Conservation (phyloP, 1,284 basidiomycete genomes). For the Hypsizygus ulmarius region DNA sequence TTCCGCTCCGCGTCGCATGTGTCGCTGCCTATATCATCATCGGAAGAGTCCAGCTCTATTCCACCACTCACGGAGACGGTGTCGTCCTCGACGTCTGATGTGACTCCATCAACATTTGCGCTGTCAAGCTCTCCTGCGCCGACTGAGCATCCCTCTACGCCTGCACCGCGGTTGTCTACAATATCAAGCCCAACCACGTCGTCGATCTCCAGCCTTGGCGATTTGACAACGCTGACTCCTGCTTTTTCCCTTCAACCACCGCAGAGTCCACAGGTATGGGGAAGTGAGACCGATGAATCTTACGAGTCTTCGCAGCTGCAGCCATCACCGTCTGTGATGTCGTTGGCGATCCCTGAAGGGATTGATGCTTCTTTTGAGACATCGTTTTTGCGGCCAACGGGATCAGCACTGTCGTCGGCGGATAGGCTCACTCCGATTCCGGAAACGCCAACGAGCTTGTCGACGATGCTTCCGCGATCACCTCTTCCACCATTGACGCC, state of each 20-base stretch:
- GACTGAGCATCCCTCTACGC: slow-evolving; percentile 20
- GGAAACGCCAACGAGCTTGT: slow-evolving; percentile 34
- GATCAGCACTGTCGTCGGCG: slow-evolving; percentile 42
- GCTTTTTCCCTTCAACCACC: slow-evolving; percentile 26
- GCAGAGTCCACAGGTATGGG: slow-evolving; percentile 42
- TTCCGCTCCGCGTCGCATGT: slow-evolving; percentile 15
- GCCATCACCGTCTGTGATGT: slow-evolving; percentile 63
- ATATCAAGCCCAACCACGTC: slow-evolving; percentile 14
- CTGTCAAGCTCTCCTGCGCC: slow-evolving; percentile 19
- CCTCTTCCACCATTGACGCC: slow-evolving; percentile 37
- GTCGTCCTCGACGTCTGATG: slow-evolving; percentile 14
- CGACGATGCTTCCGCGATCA: slow-evolving; percentile 26
- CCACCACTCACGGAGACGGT: slow-evolving; percentile 7
- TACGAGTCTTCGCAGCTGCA: slow-evolving; percentile 68
- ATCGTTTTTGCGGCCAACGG: slow-evolving; percentile 48
- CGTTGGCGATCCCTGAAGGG: slow-evolving; percentile 54
- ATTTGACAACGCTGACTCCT: slow-evolving; percentile 28
- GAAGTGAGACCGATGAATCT: slow-evolving; percentile 56
- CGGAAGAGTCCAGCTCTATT: slow-evolving; percentile 15
- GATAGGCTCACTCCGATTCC: slow-evolving; percentile 42
- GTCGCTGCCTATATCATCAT: slow-evolving; percentile 15
- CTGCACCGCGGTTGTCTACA: slow-evolving; percentile 10
- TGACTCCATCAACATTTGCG: slow-evolving; percentile 19
- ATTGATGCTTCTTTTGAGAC: slow-evolving; percentile 64
- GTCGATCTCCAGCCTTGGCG: slow-evolving; percentile 27